Evolutionary conservation across 2,329 filamentous ascomycete species (phyloP).

Genomic region (Onygenales sp.): DNA sequence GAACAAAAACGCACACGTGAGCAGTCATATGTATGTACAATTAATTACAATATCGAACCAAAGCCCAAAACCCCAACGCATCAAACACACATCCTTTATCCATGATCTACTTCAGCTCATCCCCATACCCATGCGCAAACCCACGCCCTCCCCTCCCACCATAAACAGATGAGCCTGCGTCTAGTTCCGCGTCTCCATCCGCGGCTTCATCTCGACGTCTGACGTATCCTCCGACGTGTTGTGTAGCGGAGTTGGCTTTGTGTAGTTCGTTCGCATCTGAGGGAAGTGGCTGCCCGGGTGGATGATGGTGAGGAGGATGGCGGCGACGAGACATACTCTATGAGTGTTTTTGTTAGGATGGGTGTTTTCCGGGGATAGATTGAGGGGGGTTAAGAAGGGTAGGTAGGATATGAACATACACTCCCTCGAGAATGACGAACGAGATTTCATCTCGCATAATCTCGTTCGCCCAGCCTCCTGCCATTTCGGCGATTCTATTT

Average conservation of each 20-base stretch:
- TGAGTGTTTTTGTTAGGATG: neutral
- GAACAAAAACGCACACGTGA: too few relatives aligned
- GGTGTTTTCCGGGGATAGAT: neutral
- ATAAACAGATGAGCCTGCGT: too few relatives aligned
- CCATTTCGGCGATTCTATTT: conserved; percentile 37
- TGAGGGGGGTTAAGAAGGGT: neutral
- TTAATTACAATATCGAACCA: too few relatives aligned
- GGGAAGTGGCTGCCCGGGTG: conserved; percentile 49
- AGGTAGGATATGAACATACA: conserved; percentile 23
- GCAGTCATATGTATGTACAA: too few relatives aligned
- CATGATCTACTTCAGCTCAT: too few relatives aligned
- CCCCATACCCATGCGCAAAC: too few relatives aligned
- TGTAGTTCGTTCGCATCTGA: conserved; percentile 15
- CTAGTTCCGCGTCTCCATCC: neutral
- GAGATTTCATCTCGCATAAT: conserved; percentile 41
- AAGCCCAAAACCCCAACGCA: too few relatives aligned
- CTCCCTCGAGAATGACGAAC: conserved; percentile 45
- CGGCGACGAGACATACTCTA: conserved; percentile 40
- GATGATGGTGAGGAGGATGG: conserved; percentile 42
- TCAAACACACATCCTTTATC: too few relatives aligned
- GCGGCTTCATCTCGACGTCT: neutral
- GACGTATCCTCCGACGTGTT: neutral
- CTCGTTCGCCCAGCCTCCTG: conserved; percentile 36
- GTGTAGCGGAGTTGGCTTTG: neutral
- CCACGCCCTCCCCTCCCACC: too few relatives aligned